Percentiles rank a stretch among this genome's conserved stretches.
Evolutionary conservation across 176 grass and related monocot genomes (phyloP).

Genomic region (Aegilops sharonensis): DNA sequence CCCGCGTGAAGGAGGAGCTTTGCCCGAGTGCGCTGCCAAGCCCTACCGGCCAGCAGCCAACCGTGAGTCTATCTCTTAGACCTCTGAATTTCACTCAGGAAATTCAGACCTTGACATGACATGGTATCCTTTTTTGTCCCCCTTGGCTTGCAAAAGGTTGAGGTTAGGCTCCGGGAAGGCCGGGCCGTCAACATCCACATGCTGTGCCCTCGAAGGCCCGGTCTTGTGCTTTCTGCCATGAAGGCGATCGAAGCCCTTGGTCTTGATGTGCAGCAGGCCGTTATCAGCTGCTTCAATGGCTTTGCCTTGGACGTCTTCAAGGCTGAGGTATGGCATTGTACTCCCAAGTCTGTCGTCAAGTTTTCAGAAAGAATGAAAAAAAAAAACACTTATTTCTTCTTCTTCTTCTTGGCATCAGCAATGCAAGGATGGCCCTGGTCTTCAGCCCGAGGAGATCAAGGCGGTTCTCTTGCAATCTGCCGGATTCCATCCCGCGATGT

Average conservation of each 20-base stretch:
- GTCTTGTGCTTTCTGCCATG: conserved; percentile 81
- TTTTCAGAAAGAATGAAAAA: background rate
- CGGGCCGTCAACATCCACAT: conserved; percentile 89
- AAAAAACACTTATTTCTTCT: background rate
- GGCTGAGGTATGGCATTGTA: conserved; percentile 86
- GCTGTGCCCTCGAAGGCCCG: conserved; percentile 83
- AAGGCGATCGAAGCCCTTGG: conserved; percentile 81
- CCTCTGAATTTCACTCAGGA: background rate
- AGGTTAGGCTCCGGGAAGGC: conserved; percentile 90
- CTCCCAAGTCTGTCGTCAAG: background rate
- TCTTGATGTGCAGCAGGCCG: conserved; percentile 94
- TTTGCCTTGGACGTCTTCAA: conserved; percentile 90
- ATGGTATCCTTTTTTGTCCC: background rate
- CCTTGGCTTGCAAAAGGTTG: conserved; percentile 55
- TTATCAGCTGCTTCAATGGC: conserved; percentile 95
- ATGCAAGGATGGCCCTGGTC: conserved; percentile 71
- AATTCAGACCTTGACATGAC: background rate
- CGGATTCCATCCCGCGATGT: conserved; percentile 51
- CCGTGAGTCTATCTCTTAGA: background rate
- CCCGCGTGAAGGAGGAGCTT: conserved; percentile 72
- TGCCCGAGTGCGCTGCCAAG: conserved; percentile 65
- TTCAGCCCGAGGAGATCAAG: conserved; percentile 91
- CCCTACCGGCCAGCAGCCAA: conserved; percentile 41
- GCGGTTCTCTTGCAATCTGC: conserved; percentile 76
- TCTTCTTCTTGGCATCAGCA: conserved; percentile 52